phyloP scores from a whole-genome alignment of 345 rosid genomes.

The Dipteronia dyeriana region DNA sequence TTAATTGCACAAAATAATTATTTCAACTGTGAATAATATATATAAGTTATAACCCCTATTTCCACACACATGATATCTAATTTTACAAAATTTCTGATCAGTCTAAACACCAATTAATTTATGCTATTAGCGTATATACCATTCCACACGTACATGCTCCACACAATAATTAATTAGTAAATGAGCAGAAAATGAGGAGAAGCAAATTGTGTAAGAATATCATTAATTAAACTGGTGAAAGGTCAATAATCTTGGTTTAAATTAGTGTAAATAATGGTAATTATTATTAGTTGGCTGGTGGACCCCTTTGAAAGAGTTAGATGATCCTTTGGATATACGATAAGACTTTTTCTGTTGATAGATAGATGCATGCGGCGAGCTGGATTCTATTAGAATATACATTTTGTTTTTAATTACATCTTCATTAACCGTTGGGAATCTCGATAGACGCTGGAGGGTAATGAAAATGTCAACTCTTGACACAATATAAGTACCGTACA shows the following conservation, averaged over 20 bases:
- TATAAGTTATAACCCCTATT: background rate
- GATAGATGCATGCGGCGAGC: slow-evolving; percentile 73
- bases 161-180: background rate
- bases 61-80: background rate
- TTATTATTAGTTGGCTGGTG: slow-evolving; percentile 14
- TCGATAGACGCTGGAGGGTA: slow-evolving; percentile 33
- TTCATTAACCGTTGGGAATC: slow-evolving; percentile 46
- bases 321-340: slow-evolving; percentile 63
- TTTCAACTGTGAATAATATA: background rate
- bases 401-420: slow-evolving; percentile 5
- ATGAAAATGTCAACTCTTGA: slow-evolving; percentile 48
- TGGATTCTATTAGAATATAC: slow-evolving; percentile 37
- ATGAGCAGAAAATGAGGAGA: background rate
- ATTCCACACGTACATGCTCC: too few species aligned
- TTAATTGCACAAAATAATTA: background rate
- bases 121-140: background rate
- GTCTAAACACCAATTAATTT: background rate
- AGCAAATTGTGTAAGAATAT: background rate
- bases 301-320: slow-evolving; percentile 1
- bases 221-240: background rate
- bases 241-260: slow-evolving; percentile 8
- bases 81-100: background rate
- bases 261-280: background rate
- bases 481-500: slow-evolving; percentile 39
- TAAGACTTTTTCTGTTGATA: slow-evolving; percentile 30